A percentile compares a stretch with the other conserved stretches of the same genome.
phyloP scores from a whole-genome alignment of 495 filamentous ascomycete genomes.

The Hamigera avellanea region DNA sequence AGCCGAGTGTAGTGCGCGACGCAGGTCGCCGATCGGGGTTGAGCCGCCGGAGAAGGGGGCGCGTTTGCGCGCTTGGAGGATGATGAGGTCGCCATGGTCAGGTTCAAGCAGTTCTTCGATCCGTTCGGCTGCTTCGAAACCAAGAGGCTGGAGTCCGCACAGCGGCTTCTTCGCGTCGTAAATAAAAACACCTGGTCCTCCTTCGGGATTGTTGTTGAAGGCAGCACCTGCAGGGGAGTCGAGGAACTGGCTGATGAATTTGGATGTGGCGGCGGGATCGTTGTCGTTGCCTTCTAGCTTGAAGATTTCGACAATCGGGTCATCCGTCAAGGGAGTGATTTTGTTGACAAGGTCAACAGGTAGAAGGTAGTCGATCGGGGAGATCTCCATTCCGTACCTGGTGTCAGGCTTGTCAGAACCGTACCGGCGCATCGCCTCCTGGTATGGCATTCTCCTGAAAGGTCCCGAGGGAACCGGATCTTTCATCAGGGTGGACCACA shows the following conservation, averaged over 20 bases:
- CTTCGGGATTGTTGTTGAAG: constrained; percentile 53
- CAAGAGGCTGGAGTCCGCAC: constrained; percentile 60
- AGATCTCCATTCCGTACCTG: constrained; percentile 51
- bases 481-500: constrained; percentile 41
- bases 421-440: constrained; percentile 66
- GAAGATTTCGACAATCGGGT: constrained; percentile 60
- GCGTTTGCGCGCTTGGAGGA: constrained; percentile 66
- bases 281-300: constrained; percentile 40
- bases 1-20: constrained; percentile 55
- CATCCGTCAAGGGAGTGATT: constrained; percentile 49
- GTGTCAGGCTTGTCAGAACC: constrained; percentile 91
- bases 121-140: constrained; percentile 56
- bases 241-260: constrained; percentile 60
- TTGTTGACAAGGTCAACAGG: constrained; percentile 56
- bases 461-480: constrained; percentile 26
- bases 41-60: constrained; percentile 51
- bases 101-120: constrained; percentile 39
- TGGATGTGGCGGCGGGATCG: constrained; percentile 33
- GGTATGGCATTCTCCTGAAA: constrained; percentile 57
- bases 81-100: constrained; percentile 62
- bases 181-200: constrained; percentile 66
- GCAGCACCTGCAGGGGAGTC: constrained; percentile 47
- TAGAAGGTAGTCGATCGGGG: constrained; percentile 47
- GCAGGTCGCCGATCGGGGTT: constrained; percentile 67
- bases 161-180: constrained; percentile 59